A percentile compares a stretch with the other conserved stretches of the same genome.
phyloP scores from a whole-genome alignment of 345 rosid species.

The Trapa bicornis region DNA sequence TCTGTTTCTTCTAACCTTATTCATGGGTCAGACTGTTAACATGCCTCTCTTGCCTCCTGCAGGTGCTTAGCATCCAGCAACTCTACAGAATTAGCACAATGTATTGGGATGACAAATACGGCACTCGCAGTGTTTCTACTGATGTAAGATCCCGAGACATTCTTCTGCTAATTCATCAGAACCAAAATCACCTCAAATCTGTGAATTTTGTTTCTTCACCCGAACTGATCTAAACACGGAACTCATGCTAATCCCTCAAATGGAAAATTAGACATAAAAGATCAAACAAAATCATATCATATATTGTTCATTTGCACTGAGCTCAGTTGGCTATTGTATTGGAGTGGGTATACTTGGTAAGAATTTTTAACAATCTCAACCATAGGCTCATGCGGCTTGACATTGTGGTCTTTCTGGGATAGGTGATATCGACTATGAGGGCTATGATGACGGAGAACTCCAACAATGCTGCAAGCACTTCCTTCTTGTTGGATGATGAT shows the following conservation, averaged over 20 bases:
- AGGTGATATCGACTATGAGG: slow-evolving; percentile 84
- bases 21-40: neutral
- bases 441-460: slow-evolving; percentile 51
- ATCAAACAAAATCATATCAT: neutral
- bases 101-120: slow-evolving; percentile 97
- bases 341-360: neutral
- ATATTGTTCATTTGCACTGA: neutral
- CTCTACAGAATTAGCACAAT: slow-evolving; percentile 85
- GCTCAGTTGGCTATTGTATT: neutral
- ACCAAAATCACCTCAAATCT: neutral
- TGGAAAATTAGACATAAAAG: neutral
- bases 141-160: slow-evolving; percentile 41
- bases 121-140: slow-evolving; percentile 80
- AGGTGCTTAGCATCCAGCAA: slow-evolving; percentile 94
- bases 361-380: neutral
- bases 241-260: too few species aligned
- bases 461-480: slow-evolving; percentile 52
- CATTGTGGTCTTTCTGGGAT: neutral
- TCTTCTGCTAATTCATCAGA: neutral
- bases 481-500: slow-evolving; percentile 84
- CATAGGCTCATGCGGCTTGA: neutral
- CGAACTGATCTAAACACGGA: too few species aligned
- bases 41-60: slow-evolving; percentile 7
- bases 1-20: slow-evolving; percentile 1
- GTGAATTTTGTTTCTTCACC: neutral